phyloP scores from a whole-genome alignment of 2,329 filamentous ascomycete species.

The Trichoderma hamatum region DNA sequence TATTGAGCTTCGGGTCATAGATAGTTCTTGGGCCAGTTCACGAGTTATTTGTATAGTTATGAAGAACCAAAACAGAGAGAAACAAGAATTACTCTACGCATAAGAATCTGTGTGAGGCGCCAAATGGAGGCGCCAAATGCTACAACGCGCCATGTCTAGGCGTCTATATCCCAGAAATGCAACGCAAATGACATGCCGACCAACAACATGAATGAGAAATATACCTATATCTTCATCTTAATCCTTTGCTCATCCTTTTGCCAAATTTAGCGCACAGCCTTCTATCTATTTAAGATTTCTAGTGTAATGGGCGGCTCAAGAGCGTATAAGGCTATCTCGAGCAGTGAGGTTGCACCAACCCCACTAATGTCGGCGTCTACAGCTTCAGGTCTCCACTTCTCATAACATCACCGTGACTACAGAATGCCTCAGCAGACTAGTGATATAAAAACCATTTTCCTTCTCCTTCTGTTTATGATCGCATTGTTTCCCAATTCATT shows the following conservation, averaged over 20 bases:
- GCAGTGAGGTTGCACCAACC: background rate
- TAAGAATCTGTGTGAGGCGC: background rate
- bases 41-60: constrained; percentile 22
- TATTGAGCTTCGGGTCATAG: constrained; percentile 10
- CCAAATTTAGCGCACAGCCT: too few relatives aligned
- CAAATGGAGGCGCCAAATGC: background rate
- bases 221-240: background rate
- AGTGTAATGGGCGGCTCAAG: too few relatives aligned
- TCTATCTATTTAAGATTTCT: too few relatives aligned
- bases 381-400: constrained; percentile 33
- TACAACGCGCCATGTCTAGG: background rate
- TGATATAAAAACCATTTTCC: constrained; percentile 47
- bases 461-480: constrained; percentile 51
- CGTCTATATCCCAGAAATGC: background rate
- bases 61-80: constrained; percentile 10
- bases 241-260: background rate
- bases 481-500: constrained; percentile 58
- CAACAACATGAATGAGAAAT: background rate
- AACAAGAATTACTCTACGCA: constrained; percentile 24
- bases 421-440: constrained; percentile 46
- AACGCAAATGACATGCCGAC: background rate
- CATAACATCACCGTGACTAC: constrained; percentile 31
- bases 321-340: too few relatives aligned
- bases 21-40: constrained; percentile 5
- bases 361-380: constrained; percentile 21